Percentiles rank a stretch among this genome's conserved stretches.
phyloP scores from a whole-genome alignment of 176 grass and related monocot species.

The Zizania latifolia region DNA sequence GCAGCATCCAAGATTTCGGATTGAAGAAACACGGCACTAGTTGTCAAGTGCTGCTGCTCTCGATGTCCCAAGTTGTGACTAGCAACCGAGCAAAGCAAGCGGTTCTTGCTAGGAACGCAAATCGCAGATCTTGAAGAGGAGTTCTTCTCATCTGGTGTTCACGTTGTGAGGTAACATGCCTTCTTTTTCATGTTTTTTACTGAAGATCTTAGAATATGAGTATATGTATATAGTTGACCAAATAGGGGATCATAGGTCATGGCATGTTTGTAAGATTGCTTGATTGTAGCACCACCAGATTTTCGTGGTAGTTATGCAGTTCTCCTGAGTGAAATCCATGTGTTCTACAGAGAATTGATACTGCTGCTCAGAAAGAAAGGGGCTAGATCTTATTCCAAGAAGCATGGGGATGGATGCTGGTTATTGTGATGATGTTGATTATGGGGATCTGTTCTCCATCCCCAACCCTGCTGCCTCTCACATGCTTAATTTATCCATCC shows the following conservation, averaged over 20 bases:
- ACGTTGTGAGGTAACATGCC: not conserved
- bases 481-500: constrained; percentile 25
- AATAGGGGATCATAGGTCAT: not conserved
- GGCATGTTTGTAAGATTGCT: not conserved
- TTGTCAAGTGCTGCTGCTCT: not conserved
- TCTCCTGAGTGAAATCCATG: not conserved
- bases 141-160: not conserved
- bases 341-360: not conserved
- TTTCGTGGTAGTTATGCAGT: constrained; percentile 8
- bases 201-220: not conserved
- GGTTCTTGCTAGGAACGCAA: not conserved
- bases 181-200: not conserved
- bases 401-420: constrained; percentile 7
- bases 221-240: not conserved
- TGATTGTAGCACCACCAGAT: not conserved
- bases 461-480: not conserved
- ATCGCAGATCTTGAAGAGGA: not conserved
- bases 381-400: not conserved
- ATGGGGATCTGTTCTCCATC: constrained; percentile 15
- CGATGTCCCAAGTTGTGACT: not conserved
- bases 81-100: not conserved
- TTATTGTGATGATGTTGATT: constrained; percentile 10
- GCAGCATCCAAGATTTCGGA: not conserved
- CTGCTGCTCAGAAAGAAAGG: not conserved
- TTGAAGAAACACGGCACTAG: not conserved